Evolutionary conservation across 2,329 filamentous ascomycete species (phyloP).

Genomic region (Fusarium sororula): DNA sequence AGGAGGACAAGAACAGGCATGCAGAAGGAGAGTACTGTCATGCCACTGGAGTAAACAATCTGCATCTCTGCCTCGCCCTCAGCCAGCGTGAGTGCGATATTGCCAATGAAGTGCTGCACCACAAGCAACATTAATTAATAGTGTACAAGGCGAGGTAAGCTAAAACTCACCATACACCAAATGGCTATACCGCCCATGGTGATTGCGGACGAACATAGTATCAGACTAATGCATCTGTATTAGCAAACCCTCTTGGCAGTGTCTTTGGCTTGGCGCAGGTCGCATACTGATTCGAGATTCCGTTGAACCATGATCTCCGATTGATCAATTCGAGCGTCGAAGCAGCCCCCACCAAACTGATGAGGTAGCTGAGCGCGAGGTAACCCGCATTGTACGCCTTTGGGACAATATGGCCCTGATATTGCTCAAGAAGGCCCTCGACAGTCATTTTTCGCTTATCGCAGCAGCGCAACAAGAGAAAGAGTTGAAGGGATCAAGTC

Average conservation of each 20-base stretch:
- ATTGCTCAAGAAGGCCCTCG: slow-evolving; percentile 5
- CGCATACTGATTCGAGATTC: slow-evolving; percentile 16
- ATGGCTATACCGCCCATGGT: slow-evolving; percentile 23
- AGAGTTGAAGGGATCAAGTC: not conserved
- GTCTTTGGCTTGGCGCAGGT: not conserved
- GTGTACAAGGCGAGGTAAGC: not conserved
- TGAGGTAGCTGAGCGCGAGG: slow-evolving; percentile 7
- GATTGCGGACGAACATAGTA: slow-evolving; percentile 3
- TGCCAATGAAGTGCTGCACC: slow-evolving; percentile 13
- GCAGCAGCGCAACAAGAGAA: not conserved
- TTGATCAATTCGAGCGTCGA: slow-evolving; percentile 21
- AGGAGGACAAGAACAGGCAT: slow-evolving; percentile 71
- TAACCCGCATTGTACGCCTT: slow-evolving; percentile 19
- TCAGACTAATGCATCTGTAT: not conserved
- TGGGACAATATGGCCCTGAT: slow-evolving; percentile 12
- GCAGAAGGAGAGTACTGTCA: slow-evolving; percentile 6
- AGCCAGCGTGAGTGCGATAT: not conserved
- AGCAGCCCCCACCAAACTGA: slow-evolving; percentile 18
- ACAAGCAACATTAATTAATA: not conserved
- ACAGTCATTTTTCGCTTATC: slow-evolving; percentile 2
- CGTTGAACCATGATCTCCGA: slow-evolving; percentile 16
- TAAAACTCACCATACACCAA: slow-evolving; percentile 14
- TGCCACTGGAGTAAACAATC: slow-evolving; percentile 1
- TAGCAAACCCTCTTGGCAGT: not conserved
- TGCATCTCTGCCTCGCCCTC: slow-evolving; percentile 3